phyloP scores from a whole-genome alignment of 2,329 filamentous ascomycete genomes.

The Lachnellula arida region DNA sequence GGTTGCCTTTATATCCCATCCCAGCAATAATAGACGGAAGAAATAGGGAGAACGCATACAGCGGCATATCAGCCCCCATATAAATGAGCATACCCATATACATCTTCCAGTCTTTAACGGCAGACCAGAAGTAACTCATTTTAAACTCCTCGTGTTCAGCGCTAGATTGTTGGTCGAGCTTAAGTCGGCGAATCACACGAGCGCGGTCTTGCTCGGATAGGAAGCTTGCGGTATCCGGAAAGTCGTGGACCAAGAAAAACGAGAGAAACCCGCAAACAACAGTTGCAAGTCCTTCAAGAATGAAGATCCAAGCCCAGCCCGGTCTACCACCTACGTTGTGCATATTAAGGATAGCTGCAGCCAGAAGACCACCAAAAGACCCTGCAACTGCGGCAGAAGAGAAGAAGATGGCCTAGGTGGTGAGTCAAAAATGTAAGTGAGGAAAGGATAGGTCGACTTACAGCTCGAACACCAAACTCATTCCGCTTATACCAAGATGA shows the following conservation, averaged over 20 bases:
- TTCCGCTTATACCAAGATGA: conserved; percentile 64
- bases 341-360: conserved; percentile 41
- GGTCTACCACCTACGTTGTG: conserved; percentile 38
- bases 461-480: conserved; percentile 49
- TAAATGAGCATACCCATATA: conserved; percentile 69
- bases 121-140: conserved; percentile 64
- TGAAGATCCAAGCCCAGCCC: conserved; percentile 48
- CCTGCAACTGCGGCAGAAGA: conserved; percentile 49
- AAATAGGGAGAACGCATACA: conserved; percentile 73
- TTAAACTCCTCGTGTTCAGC: conserved; percentile 62
- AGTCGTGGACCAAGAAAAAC: conserved; percentile 20
- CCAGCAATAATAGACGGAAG: conserved; percentile 71
- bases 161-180: conserved; percentile 65
- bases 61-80: conserved; percentile 65
- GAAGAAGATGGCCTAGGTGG: conserved; percentile 54
- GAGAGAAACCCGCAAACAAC: conserved; percentile 33
- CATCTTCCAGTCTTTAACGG: conserved; percentile 77
- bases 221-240: conserved; percentile 56
- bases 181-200: conserved; percentile 66
- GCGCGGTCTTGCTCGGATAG: conserved; percentile 62
- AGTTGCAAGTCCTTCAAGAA: conserved; percentile 47
- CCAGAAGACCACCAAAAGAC: conserved; percentile 44
- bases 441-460: conserved; percentile 36
- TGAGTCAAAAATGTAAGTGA: conserved; percentile 51
- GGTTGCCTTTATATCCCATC: conserved; percentile 47